Evolutionary conservation across 1,139 yeast species (phyloP).

Genomic region (Blastobotrys ciferrii): DNA sequence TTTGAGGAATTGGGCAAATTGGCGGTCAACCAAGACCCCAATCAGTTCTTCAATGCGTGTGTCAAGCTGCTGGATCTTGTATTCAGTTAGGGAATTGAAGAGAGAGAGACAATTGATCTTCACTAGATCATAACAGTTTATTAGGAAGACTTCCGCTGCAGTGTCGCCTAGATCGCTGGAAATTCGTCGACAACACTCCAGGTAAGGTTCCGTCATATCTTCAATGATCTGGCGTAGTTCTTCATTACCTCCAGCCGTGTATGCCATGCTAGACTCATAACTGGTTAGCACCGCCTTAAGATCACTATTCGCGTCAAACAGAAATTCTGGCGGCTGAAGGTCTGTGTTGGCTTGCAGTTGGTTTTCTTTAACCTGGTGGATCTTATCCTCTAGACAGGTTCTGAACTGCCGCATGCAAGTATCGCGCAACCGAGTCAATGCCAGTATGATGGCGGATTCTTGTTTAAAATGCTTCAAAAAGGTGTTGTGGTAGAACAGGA

Average conservation of each 20-base stretch:
- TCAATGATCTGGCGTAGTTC: conserved; percentile 32
- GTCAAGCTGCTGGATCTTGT: conserved; percentile 36
- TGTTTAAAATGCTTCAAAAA: conserved; percentile 46
- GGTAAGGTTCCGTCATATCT: conserved; percentile 37
- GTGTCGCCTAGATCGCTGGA: conserved; percentile 27
- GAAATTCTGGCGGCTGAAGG: conserved; percentile 39
- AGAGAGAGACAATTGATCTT: conserved; percentile 32
- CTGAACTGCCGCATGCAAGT: conserved; percentile 34
- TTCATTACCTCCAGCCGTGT: conserved; percentile 28
- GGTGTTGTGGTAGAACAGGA: conserved; percentile 70
- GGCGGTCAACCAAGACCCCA: conserved; percentile 33
- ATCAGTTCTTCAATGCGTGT: conserved; percentile 31
- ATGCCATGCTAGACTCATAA: conserved; percentile 36
- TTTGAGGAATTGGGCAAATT: conserved; percentile 27
- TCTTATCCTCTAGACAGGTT: conserved; percentile 30
- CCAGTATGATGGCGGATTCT: conserved; percentile 24
- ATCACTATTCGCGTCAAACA: conserved; percentile 35
- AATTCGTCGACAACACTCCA: conserved; percentile 35
- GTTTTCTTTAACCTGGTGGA: conserved; percentile 23
- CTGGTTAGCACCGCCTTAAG: conserved; percentile 35
- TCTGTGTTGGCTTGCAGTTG: conserved; percentile 23
- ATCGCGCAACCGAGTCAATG: conserved; percentile 30
- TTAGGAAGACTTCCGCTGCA: conserved; percentile 34
- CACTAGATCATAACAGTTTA: conserved; percentile 39
- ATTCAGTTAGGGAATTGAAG: conserved; percentile 28